Conservation (phyloP, 805 yeast genomes). For the Candida maltosa region DNA sequence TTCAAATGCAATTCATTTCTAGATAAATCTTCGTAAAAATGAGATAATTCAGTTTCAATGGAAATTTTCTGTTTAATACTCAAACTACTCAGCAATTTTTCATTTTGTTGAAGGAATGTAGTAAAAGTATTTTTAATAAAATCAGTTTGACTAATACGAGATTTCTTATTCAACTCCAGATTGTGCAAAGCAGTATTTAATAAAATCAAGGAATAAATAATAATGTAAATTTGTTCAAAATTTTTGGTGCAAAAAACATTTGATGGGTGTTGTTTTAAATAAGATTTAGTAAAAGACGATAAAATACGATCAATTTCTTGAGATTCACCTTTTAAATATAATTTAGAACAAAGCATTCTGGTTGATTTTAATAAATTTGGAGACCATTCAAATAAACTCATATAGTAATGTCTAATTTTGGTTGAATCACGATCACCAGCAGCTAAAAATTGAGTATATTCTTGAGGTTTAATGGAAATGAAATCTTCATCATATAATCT, state of each 20-base stretch:
- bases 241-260: constrained; percentile 49
- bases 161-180: constrained; percentile 31
- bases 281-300: constrained; percentile 63
- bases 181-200: constrained; percentile 78
- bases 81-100: constrained; percentile 21
- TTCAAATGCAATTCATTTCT: constrained; percentile 39
- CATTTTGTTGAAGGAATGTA: constrained; percentile 35
- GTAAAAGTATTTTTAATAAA: constrained; percentile 40
- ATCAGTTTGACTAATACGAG: constrained; percentile 38
- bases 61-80: constrained; percentile 38
- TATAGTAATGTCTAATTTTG: constrained; percentile 39
- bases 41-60: constrained; percentile 42
- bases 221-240: constrained; percentile 59
- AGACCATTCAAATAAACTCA: constrained; percentile 46
- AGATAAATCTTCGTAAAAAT: constrained; percentile 42
- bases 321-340: constrained; percentile 81
- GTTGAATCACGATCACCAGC: constrained; percentile 35
- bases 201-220: constrained; percentile 67
- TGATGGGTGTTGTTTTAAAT: constrained; percentile 49
- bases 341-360: constrained; percentile 55
- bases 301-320: constrained; percentile 75
- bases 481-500: constrained; percentile 38
- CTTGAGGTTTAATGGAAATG: constrained; percentile 41
- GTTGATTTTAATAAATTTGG: constrained; percentile 55
- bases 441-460: constrained; percentile 42